Evolutionary conservation across 192 early-diverging fungal species (phyloP).

Genomic region (Coemansia sp.): DNA sequence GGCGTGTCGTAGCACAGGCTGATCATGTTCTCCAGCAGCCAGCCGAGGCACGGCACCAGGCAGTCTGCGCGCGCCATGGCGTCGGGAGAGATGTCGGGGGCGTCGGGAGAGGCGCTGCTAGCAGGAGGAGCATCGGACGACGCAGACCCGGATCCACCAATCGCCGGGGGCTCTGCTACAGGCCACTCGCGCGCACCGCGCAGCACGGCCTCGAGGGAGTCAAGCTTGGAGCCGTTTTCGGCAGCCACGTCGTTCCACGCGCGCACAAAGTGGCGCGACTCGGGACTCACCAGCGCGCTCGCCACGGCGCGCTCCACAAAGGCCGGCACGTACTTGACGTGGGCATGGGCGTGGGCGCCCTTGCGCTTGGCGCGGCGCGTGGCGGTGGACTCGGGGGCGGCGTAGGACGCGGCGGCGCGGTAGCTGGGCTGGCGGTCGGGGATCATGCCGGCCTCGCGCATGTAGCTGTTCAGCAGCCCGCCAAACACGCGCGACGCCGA

Average conservation of each 20-base stretch:
- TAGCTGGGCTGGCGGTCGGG: conserved; percentile 50
- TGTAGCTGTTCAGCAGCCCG: conserved; percentile 45
- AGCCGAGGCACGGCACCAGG: conserved; percentile 65
- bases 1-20: conserved; percentile 65
- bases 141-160: background rate
- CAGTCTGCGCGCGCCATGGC: conserved; percentile 38
- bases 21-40: conserved; percentile 69
- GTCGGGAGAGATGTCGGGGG: conserved; percentile 27
- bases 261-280: conserved; percentile 59
- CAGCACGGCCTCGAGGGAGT: conserved; percentile 57
- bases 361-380: conserved; percentile 39
- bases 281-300: conserved; percentile 67
- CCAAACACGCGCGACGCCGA: conserved; percentile 43
- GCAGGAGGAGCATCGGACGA: background rate
- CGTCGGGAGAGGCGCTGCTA: conserved; percentile 2
- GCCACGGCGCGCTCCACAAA: conserved; percentile 69
- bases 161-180: conserved; percentile 20
- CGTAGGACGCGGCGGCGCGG: conserved; percentile 27
- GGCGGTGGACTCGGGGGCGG: conserved; percentile 8
- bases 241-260: conserved; percentile 61
- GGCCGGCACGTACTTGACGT: conserved; percentile 57
- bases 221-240: conserved; percentile 47
- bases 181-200: conserved; percentile 46
- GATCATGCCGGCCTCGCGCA: conserved; percentile 48
- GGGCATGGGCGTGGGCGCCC: conserved; percentile 19